phyloP scores from a whole-genome alignment of 2,329 filamentous ascomycete genomes.

The Pseudogymnoascus sp. region DNA sequence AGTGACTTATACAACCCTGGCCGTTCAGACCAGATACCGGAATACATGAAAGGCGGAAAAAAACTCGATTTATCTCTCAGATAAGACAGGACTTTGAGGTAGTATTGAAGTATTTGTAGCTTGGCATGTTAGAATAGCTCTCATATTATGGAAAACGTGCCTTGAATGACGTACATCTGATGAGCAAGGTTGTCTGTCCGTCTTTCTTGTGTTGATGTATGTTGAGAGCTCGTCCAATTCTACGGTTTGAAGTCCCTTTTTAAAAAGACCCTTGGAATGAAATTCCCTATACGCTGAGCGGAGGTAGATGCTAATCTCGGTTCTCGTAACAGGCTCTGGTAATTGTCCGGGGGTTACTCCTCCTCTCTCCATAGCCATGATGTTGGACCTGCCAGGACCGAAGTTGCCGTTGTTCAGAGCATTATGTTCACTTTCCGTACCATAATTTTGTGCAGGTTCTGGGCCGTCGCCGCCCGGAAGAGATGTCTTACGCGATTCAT shows the following conservation, averaged over 20 bases:
- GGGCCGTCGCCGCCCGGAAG: background rate
- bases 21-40: background rate
- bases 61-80: background rate
- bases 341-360: background rate
- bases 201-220: background rate
- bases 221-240: background rate
- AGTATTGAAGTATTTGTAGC: background rate
- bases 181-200: background rate
- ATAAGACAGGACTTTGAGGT: background rate
- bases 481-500: background rate
- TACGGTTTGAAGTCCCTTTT: background rate
- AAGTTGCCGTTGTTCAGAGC: background rate
- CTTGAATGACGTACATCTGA: background rate
- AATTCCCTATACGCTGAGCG: background rate
- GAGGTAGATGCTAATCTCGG: background rate
- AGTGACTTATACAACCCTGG: background rate
- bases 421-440: background rate
- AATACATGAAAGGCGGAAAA: background rate
- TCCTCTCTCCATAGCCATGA: background rate
- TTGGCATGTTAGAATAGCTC: background rate
- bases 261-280: background rate
- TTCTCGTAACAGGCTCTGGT: background rate
- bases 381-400: background rate
- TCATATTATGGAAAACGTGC: background rate
- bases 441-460: background rate